A percentile compares a stretch with the other conserved stretches of the same genome.
Conservation (phyloP, 2,329 filamentous ascomycete genomes). For the Acrodontium crateriforme region DNA sequence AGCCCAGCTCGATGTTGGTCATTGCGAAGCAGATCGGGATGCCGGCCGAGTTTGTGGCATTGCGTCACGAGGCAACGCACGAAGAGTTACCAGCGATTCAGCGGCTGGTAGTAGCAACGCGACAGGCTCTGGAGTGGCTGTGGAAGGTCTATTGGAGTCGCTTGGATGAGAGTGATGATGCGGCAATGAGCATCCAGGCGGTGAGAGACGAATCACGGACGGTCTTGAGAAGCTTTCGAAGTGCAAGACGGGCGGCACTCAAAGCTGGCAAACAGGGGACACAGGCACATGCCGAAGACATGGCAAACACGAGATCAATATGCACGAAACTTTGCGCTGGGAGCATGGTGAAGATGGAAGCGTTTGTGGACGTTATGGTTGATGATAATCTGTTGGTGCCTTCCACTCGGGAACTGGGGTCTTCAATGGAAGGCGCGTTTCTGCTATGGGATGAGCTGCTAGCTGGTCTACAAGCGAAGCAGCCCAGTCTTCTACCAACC, state of each 20-base stretch:
- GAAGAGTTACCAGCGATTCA: slow-evolving; percentile 68
- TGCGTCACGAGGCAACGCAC: slow-evolving; percentile 81
- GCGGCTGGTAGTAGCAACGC: slow-evolving; percentile 55
- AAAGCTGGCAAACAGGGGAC: slow-evolving; percentile 18
- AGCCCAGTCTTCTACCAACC: slow-evolving; percentile 23
- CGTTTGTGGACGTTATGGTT: slow-evolving; percentile 19
- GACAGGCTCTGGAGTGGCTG: slow-evolving; percentile 66
- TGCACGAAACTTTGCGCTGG: slow-evolving; percentile 6
- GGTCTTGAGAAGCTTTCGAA: slow-evolving; percentile 14
- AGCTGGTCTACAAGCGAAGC: slow-evolving; percentile 20
- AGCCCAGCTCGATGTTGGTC: slow-evolving; percentile 53
- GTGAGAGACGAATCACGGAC: slow-evolving; percentile 18
- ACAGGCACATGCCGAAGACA: no score
- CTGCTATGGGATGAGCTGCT: slow-evolving; percentile 31
- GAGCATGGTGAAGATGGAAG: slow-evolving; percentile 6
- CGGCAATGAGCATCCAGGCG: slow-evolving; percentile 18
- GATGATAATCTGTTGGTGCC: slow-evolving; percentile 25
- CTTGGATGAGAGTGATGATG: slow-evolving; percentile 26
- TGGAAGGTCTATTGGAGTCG: slow-evolving; percentile 76
- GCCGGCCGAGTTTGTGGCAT: slow-evolving; percentile 70
- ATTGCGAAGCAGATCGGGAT: slow-evolving; percentile 55
- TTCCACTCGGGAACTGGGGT: slow-evolving; percentile 18
- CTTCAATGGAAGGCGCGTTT: slow-evolving; percentile 29
- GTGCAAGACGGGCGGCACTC: slow-evolving; percentile 15
- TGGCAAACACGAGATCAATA: slow-evolving; percentile 4